Percentiles rank a stretch among this genome's conserved stretches.
Conservation (phyloP, 176 grass and related monocot species). For the Miscanthus lutarioriparius region DNA sequence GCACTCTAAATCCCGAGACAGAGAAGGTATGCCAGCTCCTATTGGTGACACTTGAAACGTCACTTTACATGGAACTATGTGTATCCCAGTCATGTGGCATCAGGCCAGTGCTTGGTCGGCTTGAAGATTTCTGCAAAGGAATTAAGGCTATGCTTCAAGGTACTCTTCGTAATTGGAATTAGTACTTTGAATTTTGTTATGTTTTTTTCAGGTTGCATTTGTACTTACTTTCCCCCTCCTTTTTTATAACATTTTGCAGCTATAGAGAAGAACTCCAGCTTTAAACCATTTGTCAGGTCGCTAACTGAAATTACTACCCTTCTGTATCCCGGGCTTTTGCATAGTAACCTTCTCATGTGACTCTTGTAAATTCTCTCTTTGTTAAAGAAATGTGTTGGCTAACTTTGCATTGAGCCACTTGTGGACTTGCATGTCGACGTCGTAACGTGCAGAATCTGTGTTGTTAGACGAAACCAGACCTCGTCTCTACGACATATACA, state of each 20-base stretch:
- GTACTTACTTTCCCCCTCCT: not conserved
- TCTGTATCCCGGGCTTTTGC: slow-evolving; percentile 55
- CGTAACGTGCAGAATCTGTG: not conserved
- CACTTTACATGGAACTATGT: slow-evolving; percentile 81
- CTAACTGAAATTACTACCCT: slow-evolving; percentile 54
- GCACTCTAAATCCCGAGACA: slow-evolving; percentile 39
- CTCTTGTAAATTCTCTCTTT: slow-evolving; percentile 35
- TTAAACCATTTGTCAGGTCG: slow-evolving; percentile 52
- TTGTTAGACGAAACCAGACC: not conserved
- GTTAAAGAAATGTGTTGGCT: not conserved
- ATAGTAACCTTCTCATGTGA: slow-evolving; percentile 53
- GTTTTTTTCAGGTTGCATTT: not conserved
- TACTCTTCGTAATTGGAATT: slow-evolving; percentile 26
- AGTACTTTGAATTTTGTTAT: not conserved
- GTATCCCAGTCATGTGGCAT: slow-evolving; percentile 85
- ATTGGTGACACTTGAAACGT: slow-evolving; percentile 71
- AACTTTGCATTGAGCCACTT: not conserved
- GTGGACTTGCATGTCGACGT: not conserved
- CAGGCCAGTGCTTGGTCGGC: slow-evolving; percentile 74
- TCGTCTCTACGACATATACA: not conserved
- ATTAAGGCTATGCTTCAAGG: slow-evolving; percentile 73
- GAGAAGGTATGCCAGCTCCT: slow-evolving; percentile 57
- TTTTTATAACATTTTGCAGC: slow-evolving; percentile 32
- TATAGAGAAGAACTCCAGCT: slow-evolving; percentile 52
- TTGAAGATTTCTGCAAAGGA: slow-evolving; percentile 86